Evolutionary conservation across 2,329 filamentous ascomycete species (phyloP), one percentile per base, ranked within the genome.

Genomic region (Colletotrichum lini): DNA sequence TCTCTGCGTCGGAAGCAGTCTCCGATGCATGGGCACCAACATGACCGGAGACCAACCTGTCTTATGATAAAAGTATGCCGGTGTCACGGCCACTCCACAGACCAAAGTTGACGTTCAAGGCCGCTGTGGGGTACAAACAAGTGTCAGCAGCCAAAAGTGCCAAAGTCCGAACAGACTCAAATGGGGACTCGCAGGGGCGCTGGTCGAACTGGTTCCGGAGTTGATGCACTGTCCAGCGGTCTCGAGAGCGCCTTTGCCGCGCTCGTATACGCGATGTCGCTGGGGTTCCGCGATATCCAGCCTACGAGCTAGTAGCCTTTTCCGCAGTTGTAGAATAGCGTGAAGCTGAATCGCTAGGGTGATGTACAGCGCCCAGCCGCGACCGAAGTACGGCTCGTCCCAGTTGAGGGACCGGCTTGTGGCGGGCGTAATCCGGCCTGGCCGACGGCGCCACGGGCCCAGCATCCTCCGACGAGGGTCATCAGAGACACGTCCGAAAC

Each of bases 241-340:
- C 38, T 79, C 78, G 26, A 26, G 2, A 78, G 73, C 18, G 74
- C 77, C n/a, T 77, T 66, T 3, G 74, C 75, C 10, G 76, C 70
- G 7, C 74, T 77, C 57, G 75, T 75, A 26, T 74, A 78, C 4
- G 76, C 73, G 9, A 76, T 72, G 44, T 78, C 77, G 15, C 65
- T 75, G 1, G 76, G 74, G 9, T 76, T 76, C 77, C 26, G 79
- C 30, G 26, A 75, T 40, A 64, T 54, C 47, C 35, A 79, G 3
- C 79, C 77, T 10, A 80, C 75, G 1, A 82, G 69, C 78, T 79
- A 82, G 58, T 80, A 82, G 2, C 78, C n/a, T n/a, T n/a, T n/a
- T n/a, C n/a, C 77, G 44, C 78, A 80, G 65, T 80, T 81, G 66
- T 80, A 79, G 9, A 77, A 76, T 60, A 80, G 67, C 0, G 76